Percentiles rank a stretch among this genome's conserved stretches.
phyloP scores from a whole-genome alignment of 768 basidiomycete genomes.

The Leccinum broughii region DNA sequence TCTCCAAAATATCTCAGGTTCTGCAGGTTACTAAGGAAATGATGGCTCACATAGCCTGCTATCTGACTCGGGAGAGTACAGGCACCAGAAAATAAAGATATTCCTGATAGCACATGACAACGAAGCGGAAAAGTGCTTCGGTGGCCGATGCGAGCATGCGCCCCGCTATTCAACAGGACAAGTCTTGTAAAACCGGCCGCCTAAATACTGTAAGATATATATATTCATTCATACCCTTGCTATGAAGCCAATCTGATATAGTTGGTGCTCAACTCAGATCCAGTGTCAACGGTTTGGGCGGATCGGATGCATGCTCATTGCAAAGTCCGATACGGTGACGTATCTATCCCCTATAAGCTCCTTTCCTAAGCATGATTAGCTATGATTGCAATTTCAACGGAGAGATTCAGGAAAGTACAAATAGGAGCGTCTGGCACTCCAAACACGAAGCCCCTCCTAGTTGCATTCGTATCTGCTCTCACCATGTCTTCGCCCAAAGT shows the following conservation, averaged over 20 bases:
- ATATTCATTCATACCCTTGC: neutral
- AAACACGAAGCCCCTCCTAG: neutral
- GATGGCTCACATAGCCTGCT: neutral
- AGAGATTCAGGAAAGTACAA: slow-evolving; percentile 11
- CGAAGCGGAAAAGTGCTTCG: neutral
- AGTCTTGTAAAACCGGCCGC: slow-evolving; percentile 1
- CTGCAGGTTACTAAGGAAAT: slow-evolving; percentile 7
- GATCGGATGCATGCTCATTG: neutral
- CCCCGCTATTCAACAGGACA: neutral
- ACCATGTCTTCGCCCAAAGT: slow-evolving; percentile 53
- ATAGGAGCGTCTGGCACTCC: slow-evolving; percentile 2
- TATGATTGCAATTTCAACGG: neutral
- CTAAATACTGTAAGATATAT: neutral
- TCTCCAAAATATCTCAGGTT: slow-evolving; percentile 12
- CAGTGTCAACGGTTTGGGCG: neutral
- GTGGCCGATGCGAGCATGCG: slow-evolving; percentile 11
- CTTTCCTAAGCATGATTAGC: slow-evolving; percentile 4
- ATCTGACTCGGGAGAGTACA: neutral
- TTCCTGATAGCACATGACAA: neutral
- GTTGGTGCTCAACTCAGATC: neutral
- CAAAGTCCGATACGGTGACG: slow-evolving; percentile 7
- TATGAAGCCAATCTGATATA: neutral
- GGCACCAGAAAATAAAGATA: neutral
- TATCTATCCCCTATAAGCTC: slow-evolving; percentile 9
- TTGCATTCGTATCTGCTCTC: neutral